Evolutionary conservation across 2,329 filamentous ascomycete species (phyloP), one percentile per base, ranked within the genome.

Genomic region (Orbilia brochopaga): DNA sequence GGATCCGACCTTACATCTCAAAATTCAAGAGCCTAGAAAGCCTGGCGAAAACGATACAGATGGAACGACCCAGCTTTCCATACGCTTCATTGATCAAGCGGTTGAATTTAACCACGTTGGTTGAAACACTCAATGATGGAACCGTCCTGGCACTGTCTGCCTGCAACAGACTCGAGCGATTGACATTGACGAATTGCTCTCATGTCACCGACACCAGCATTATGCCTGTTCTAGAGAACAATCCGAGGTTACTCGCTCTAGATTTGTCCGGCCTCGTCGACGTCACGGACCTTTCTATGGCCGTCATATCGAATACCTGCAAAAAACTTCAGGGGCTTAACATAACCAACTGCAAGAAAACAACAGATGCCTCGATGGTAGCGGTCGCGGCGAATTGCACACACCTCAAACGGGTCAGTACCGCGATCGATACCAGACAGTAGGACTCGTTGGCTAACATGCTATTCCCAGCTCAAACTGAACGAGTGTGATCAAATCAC

Each of bases 51-150:
- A 92, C 93, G 0, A 86, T 97, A 37, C 85, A 86, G 51, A 84
- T 87, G 27, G 81, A 85, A 35, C 81, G 87, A n/a, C 89, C 90
- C 75, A 93, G 90, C 80, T 99, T 97, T 79, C 85, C 87, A 75
- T 99, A 99, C 79, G 86, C 88, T 75, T 89, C 93, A 74, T 90
- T 97, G 76, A 90, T 99, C 80, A 93, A 92, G 81, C 87, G 94
- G 56, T 84, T 99, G 27, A 99, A 99, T 77, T 82, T 99, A 55
- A 92, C 93, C 1, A 86, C 88, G 13, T 83, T 99, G 65, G 87
- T 88, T 35, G 84, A 86, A 23, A 85, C 86, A 73, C 84, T 97
- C 80, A 97, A 88, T 81, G 93, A 99, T 79, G 93, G 94, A 56
- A 97, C 91, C 58, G 86, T 99, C 62, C 81, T 87, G 74, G 89